Evolutionary conservation across 176 grass and related monocot genomes (phyloP).

Genomic region (Carex littledalei): DNA sequence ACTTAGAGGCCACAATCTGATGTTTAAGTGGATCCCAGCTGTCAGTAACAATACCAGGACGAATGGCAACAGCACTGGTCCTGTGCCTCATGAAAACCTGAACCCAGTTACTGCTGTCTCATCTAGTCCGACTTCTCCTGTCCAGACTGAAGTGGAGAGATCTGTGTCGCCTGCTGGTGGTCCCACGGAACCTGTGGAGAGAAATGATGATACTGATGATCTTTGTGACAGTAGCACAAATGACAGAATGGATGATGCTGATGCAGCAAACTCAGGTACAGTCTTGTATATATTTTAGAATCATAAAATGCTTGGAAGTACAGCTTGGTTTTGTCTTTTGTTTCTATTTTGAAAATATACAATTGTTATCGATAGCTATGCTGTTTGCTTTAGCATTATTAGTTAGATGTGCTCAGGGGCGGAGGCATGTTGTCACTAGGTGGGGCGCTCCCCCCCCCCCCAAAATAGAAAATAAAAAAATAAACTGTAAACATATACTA

Average conservation of each 20-base stretch:
- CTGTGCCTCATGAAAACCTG: conserved; percentile 30
- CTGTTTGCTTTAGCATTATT: background rate
- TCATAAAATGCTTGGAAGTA: background rate
- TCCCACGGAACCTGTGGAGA: background rate
- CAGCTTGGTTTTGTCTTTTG: background rate
- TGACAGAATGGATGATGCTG: conserved; percentile 13
- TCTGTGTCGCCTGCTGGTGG: conserved; percentile 29
- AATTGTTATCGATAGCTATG: background rate
- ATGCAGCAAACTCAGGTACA: background rate
- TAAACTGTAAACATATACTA: background rate
- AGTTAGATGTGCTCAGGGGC: background rate
- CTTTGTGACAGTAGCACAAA: background rate
- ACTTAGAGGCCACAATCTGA: conserved; percentile 63
- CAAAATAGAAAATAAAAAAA: background rate
- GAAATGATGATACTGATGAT: background rate
- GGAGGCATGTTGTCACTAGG: too few relatives aligned
- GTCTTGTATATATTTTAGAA: conserved; percentile 7
- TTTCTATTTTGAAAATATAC: background rate
- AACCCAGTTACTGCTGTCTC: conserved; percentile 26
- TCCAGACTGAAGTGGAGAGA: conserved; percentile 27
- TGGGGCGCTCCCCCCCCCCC: background rate
- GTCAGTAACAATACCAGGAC: background rate
- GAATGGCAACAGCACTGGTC: conserved; percentile 30
- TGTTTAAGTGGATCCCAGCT: conserved; percentile 73
- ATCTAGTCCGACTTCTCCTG: conserved; percentile 11